A percentile compares a stretch with the other conserved stretches of the same genome.
These are phyloP conservation scores for Lodderomyces orthopsilosis DNA, from an alignment of 1,139 yeast genomes.

Conservation along the genomic window DNA sequence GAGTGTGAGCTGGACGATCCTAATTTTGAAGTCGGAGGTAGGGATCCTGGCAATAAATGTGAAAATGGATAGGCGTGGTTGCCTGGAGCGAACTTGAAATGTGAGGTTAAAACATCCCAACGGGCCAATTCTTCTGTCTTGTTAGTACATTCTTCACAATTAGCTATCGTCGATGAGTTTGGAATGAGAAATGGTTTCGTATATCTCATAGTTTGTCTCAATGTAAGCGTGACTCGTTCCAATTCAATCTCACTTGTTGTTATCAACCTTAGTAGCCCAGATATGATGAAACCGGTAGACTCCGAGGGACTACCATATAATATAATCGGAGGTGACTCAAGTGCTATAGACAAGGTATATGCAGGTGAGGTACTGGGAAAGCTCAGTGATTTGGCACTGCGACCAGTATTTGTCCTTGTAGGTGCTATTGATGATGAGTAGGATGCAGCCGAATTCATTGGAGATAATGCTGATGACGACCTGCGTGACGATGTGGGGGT, in stretches of 20 bases:
- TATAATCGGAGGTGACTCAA: constrained; percentile 90
- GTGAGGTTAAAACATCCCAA: constrained; percentile 77
- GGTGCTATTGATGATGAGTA: constrained; percentile 2
- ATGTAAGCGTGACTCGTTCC: constrained; percentile 56
- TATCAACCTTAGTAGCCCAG: constrained; percentile 56
- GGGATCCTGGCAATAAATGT: constrained; percentile 84
- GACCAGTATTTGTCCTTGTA: constrained; percentile 7
- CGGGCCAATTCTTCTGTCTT: constrained; percentile 65
- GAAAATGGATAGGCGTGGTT: constrained; percentile 90
- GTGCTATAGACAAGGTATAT: constrained; percentile 47
- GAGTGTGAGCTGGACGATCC: constrained; percentile 55
- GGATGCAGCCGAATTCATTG: constrained; percentile 7
- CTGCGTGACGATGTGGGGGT: constrained; percentile 8
- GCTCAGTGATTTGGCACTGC: neutral
- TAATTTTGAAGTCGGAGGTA: constrained; percentile 74
- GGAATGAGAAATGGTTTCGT: constrained; percentile 65
- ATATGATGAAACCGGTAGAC: constrained; percentile 80
- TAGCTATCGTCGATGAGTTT: constrained; percentile 39
- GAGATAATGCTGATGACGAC: constrained; percentile 6
- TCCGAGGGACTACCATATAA: constrained; percentile 77
- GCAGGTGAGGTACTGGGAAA: neutral
- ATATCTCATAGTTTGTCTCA: constrained; percentile 67
- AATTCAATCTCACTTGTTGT: constrained; percentile 33
- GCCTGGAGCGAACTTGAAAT: constrained; percentile 57
- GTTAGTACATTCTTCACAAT: constrained; percentile 57